A percentile compares a stretch with the other conserved stretches of the same genome.
Evolutionary conservation across 805 yeast species (phyloP).

Genomic region (Kuraishia capsulata): DNA sequence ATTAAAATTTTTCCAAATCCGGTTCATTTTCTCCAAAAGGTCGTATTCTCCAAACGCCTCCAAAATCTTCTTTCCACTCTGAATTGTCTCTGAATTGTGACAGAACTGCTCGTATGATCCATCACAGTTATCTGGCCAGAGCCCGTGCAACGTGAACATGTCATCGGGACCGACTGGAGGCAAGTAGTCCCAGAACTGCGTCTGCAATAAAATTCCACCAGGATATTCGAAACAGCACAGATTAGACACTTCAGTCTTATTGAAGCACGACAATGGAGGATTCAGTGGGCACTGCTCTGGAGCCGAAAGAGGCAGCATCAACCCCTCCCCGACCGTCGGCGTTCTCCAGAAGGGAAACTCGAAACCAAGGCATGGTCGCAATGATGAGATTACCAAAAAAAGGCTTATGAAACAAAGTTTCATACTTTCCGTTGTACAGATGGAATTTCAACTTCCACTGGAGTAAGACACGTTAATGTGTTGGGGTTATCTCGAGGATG

Average conservation of each 20-base stretch:
- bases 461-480: no score
- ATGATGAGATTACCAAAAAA: no score
- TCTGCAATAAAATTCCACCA: constrained; percentile 73
- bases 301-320: neutral
- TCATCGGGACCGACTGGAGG: constrained; percentile 68
- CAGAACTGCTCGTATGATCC: constrained; percentile 80
- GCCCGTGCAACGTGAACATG: constrained; percentile 72
- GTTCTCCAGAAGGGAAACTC: neutral
- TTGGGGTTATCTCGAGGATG: no score
- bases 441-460: no score
- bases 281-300: constrained; percentile 39
- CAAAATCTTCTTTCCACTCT: constrained; percentile 37
- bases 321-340: neutral
- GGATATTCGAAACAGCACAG: constrained; percentile 82
- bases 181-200: constrained; percentile 89
- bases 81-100: constrained; percentile 47
- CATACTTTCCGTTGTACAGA: no score
- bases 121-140: constrained; percentile 86
- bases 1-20: constrained; percentile 65
- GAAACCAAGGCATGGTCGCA: no score
- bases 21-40: constrained; percentile 46
- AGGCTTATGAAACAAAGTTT: no score
- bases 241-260: constrained; percentile 43
- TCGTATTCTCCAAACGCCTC: constrained; percentile 36
- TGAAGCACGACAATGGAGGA: constrained; percentile 53